Evolutionary conservation across 768 basidiomycete genomes (phyloP).

Genomic region (Tylopilus sp.): DNA sequence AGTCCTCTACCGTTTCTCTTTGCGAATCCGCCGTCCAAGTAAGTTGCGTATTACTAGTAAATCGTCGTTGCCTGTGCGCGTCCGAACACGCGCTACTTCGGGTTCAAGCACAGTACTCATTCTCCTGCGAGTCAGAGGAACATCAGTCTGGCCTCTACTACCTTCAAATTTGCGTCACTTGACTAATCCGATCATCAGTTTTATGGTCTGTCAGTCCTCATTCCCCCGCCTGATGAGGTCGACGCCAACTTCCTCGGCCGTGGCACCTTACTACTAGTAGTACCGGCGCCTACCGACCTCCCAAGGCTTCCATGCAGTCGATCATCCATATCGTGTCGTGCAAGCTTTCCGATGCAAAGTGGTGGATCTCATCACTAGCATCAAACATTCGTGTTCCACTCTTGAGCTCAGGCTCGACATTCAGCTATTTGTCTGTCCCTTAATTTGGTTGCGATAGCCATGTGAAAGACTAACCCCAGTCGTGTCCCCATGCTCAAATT

Average conservation of each 20-base stretch:
- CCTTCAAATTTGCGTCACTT: conserved; percentile 20
- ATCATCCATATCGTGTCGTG: too few species aligned
- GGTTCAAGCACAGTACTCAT: conserved; percentile 31
- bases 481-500: too few species aligned
- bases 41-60: background rate
- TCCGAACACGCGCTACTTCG: background rate
- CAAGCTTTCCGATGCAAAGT: too few species aligned
- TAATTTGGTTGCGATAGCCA: too few species aligned
- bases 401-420: too few species aligned
- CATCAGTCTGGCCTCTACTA: conserved; percentile 33
- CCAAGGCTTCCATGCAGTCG: too few species aligned
- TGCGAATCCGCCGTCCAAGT: conserved; percentile 26
- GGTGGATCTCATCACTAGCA: too few species aligned
- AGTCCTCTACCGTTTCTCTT: too few species aligned
- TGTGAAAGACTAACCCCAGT: too few species aligned
- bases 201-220: conserved; percentile 33
- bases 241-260: conserved; percentile 16
- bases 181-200: conserved; percentile 35
- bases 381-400: too few species aligned
- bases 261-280: too few species aligned
- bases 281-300: conserved; percentile 2
- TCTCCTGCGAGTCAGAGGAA: conserved; percentile 33
- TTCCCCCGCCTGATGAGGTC: conserved; percentile 22
- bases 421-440: too few species aligned
- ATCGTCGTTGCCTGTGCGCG: background rate